These are phyloP conservation scores for Fusarium nanum DNA, from an alignment of 2,329 filamentous ascomycete genomes.

Conservation along the genomic window DNA sequence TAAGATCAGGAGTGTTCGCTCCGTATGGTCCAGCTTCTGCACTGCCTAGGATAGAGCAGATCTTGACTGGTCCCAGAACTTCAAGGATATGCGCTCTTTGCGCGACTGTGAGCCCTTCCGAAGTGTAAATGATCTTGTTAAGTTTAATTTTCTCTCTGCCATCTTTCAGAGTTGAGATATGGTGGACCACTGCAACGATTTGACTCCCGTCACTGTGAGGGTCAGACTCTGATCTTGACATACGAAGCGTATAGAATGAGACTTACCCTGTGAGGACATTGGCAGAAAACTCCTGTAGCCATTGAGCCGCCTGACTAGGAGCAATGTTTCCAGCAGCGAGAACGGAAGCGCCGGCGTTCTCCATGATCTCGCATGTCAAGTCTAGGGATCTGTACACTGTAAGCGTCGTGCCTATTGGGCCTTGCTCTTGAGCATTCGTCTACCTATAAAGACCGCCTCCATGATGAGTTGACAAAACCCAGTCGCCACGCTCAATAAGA, in stretches of 20 bases:
- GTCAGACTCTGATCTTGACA: neutral
- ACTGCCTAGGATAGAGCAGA: slow-evolving; percentile 57
- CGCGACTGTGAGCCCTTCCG: slow-evolving; percentile 51
- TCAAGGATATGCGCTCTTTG: slow-evolving; percentile 50
- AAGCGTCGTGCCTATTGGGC: neutral
- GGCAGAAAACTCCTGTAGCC: slow-evolving; percentile 49
- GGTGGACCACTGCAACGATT: slow-evolving; percentile 51
- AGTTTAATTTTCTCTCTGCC: slow-evolving; percentile 46
- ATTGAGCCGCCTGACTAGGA: slow-evolving; percentile 39
- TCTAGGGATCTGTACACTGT: slow-evolving; percentile 51
- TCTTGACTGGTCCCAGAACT: slow-evolving; percentile 49
- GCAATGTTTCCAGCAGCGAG: slow-evolving; percentile 53
- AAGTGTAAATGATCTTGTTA: slow-evolving; percentile 59
- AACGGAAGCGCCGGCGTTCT: slow-evolving; percentile 56
- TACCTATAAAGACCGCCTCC: slow-evolving; percentile 55
- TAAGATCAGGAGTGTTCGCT: slow-evolving; percentile 48
- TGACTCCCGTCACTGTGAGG: slow-evolving; percentile 51
- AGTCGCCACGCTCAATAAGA: slow-evolving; percentile 52
- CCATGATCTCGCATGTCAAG: slow-evolving; percentile 54
- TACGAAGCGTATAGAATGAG: fast-evolving
- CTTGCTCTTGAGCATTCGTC: fast-evolving
- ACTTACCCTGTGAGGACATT: slow-evolving; percentile 51
- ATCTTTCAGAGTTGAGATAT: slow-evolving; percentile 49
- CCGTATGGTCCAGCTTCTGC: slow-evolving; percentile 58
- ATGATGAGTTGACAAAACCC: slow-evolving; percentile 54